These are phyloP conservation scores for Narthecium ossifragum DNA, from an alignment of 106 monocot genomes.

Conservation along the genomic window DNA sequence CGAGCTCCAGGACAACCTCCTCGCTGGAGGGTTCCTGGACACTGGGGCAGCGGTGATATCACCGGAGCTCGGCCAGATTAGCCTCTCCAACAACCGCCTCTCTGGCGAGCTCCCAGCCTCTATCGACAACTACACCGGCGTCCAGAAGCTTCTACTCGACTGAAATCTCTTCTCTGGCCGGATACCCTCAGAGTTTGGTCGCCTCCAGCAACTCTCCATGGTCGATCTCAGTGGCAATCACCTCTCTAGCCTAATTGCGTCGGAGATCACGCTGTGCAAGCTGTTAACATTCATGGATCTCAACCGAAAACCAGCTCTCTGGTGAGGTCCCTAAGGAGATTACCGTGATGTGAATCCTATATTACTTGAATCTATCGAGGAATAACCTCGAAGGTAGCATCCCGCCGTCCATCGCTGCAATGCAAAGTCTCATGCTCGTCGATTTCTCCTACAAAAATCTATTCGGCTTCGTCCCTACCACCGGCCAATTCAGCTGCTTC, in stretches of 20 bases:
- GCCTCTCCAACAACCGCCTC: constrained; percentile 68
- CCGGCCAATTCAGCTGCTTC: constrained; percentile 97
- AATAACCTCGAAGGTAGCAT: constrained; percentile 59
- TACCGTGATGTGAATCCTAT: constrained; percentile 36
- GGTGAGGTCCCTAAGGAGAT: constrained; percentile 47
- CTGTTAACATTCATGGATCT: constrained; percentile 65
- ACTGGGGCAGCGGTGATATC: constrained; percentile 18
- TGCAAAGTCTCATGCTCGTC: constrained; percentile 80
- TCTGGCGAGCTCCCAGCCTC: constrained; percentile 49
- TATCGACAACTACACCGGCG: constrained; percentile 48
- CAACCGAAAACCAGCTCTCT: constrained; percentile 41
- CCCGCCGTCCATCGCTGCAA: constrained; percentile 55
- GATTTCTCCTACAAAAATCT: constrained; percentile 95
- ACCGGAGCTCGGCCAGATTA: constrained; percentile 57
- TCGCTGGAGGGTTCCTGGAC: constrained; percentile 59
- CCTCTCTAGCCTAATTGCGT: constrained; percentile 38
- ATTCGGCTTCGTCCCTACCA: constrained; percentile 67
- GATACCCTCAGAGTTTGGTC: constrained; percentile 58
- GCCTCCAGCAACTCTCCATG: constrained; percentile 69
- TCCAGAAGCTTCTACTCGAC: constrained; percentile 67
- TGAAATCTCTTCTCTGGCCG: constrained; percentile 51
- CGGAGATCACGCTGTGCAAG: constrained; percentile 57
- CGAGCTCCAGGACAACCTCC: constrained; percentile 73
- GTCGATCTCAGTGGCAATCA: constrained; percentile 51
- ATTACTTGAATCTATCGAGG: constrained; percentile 52